These are phyloP conservation scores for Aurifilum marmelostoma DNA, from an alignment of 2,329 filamentous ascomycete genomes.

Conservation along the genomic window DNA sequence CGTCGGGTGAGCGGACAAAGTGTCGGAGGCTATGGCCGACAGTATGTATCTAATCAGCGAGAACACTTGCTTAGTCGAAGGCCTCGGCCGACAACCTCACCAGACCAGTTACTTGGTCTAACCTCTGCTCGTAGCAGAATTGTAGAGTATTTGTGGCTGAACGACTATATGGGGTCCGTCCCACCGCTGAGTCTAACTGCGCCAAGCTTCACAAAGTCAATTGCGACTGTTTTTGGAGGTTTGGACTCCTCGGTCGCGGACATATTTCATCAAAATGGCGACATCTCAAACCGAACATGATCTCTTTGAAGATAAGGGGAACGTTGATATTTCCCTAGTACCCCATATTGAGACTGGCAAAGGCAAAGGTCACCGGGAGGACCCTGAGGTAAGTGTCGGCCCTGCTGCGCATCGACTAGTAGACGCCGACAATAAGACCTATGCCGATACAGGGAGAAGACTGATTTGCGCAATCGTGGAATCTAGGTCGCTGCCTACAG, in stretches of 20 bases:
- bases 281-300: background rate
- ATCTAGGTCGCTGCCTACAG: background rate
- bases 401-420: background rate
- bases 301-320: background rate
- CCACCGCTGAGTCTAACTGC: background rate
- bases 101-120: too few species aligned
- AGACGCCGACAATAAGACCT: too few species aligned
- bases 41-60: background rate
- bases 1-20: background rate
- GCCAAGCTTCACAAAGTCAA: too few species aligned
- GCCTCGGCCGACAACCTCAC: background rate
- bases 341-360: background rate
- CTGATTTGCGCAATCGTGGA: background rate
- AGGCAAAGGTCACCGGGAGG: background rate
- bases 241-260: too few species aligned
- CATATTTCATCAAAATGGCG: background rate
- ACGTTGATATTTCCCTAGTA: background rate
- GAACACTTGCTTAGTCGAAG: too few species aligned
- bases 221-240: too few species aligned
- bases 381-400: constrained; percentile 2
- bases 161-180: background rate
- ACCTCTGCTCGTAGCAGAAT: too few species aligned
- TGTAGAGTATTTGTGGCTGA: too few species aligned
- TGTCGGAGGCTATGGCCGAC: background rate
- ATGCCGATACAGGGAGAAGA: background rate